Conservation (phyloP, 2,329 filamentous ascomycete species). For the Hortaea sp. region DNA sequence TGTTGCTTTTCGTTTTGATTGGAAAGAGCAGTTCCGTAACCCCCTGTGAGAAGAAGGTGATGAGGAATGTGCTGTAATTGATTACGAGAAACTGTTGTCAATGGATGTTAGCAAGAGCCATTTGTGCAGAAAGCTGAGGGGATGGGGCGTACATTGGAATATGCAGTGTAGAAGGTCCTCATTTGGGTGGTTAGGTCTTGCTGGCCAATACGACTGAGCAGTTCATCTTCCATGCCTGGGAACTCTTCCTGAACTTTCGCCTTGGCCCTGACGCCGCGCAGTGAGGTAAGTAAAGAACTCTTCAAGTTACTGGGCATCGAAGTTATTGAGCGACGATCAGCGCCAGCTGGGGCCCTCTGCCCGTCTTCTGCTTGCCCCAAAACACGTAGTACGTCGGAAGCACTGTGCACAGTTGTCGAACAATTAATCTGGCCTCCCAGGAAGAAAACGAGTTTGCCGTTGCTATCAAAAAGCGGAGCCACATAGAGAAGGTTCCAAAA, state of each 20-base stretch:
- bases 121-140: background rate
- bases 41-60: conserved; percentile 44
- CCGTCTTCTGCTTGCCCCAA: conserved; percentile 20
- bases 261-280: too few relatives aligned
- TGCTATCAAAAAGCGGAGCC: conserved; percentile 40
- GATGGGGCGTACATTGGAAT: conserved; percentile 29
- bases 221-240: conserved; percentile 32
- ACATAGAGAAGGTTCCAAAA: conserved; percentile 50
- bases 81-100: conserved; percentile 29
- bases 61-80: conserved; percentile 28
- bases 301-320: background rate
- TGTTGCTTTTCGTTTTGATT: conserved; percentile 31
- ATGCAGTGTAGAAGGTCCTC: conserved; percentile 34
- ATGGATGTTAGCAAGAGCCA: background rate
- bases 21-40: conserved; percentile 61
- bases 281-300: too few relatives aligned
- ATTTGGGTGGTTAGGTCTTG: conserved; percentile 30
- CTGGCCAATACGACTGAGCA: conserved; percentile 28
- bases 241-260: background rate
- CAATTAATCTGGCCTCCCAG: conserved; percentile 50
- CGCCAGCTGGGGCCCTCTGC: background rate
- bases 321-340: background rate
- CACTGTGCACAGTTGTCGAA: conserved; percentile 42
- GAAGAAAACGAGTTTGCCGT: conserved; percentile 42
- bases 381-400: conserved; percentile 42